Percentiles rank a stretch among this genome's conserved stretches.
These are phyloP conservation scores for Tetracentron sinense DNA, from an alignment of 164 flowering plant genomes.

Conservation along the genomic window DNA sequence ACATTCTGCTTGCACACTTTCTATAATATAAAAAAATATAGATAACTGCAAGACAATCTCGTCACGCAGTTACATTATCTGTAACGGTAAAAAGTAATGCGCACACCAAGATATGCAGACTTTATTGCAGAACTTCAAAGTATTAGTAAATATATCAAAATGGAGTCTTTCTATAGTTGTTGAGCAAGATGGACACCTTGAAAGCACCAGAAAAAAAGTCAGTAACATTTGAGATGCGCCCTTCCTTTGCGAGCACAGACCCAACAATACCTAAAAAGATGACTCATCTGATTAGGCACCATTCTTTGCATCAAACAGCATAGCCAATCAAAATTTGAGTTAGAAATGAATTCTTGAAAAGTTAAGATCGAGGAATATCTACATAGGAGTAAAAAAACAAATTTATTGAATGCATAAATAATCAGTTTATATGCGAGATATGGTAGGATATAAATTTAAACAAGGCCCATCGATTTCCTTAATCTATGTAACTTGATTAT, in stretches of 20 bases:
- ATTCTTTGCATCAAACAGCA: not conserved
- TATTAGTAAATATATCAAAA: not conserved
- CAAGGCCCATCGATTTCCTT: not conserved
- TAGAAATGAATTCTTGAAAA: too few relatives aligned
- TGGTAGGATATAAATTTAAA: not conserved
- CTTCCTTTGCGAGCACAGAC: slow-evolving; percentile 71
- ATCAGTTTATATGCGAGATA: not conserved
- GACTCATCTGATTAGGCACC: not conserved
- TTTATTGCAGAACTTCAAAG: too few relatives aligned
- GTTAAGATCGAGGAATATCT: not conserved
- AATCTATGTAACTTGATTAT: too few relatives aligned
- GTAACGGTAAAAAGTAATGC: not conserved
- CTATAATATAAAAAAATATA: not conserved
- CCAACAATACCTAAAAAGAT: slow-evolving; percentile 58
- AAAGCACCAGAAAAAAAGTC: slow-evolving; percentile 64
- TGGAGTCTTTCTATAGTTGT: not conserved
- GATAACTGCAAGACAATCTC: not conserved
- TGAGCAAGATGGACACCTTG: slow-evolving; percentile 46
- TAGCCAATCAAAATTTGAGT: not conserved
- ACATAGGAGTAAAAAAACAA: not conserved
- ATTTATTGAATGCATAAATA: not conserved
- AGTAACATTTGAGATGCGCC: slow-evolving; percentile 44
- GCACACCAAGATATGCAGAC: not conserved
- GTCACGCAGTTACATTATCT: not conserved
- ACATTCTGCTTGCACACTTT: not conserved